Evolutionary conservation across 2,329 filamentous ascomycete genomes (phyloP).

Genomic region (Orbilia ellipsospora): DNA sequence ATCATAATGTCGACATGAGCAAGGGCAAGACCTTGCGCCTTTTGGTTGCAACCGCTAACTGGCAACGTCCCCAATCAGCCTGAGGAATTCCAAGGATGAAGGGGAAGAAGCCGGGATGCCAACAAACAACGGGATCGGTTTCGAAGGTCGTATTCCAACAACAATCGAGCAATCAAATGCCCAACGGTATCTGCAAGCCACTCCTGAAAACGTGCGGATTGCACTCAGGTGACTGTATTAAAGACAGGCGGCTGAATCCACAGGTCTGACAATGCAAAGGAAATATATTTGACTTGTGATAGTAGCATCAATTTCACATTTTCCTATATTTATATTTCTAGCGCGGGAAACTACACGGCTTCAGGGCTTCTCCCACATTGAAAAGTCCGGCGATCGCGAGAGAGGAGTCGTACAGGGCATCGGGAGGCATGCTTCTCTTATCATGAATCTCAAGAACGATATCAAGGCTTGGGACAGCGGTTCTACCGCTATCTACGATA

Average conservation of each 20-base stretch:
- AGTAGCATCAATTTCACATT: not conserved
- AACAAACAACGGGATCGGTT: conserved; percentile 15
- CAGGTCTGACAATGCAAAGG: no score
- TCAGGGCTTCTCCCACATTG: no score
- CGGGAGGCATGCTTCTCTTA: no score
- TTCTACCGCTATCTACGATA: no score
- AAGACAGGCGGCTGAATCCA: conserved; percentile 19
- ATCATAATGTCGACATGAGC: conserved; percentile 54
- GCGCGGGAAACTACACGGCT: no score
- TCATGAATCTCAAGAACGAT: no score
- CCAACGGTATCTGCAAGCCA: conserved; percentile 25
- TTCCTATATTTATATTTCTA: no score
- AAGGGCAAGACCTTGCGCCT: conserved; percentile 24
- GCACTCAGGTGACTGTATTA: conserved; percentile 22
- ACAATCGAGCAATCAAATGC: conserved; percentile 15
- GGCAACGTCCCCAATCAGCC: conserved; percentile 3
- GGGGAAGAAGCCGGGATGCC: conserved; percentile 7
- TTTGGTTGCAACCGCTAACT: conserved; percentile 25
- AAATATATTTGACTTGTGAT: not conserved
- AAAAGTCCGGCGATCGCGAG: no score
- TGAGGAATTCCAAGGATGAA: not conserved
- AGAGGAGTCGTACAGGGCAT: no score
- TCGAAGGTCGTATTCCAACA: conserved; percentile 4
- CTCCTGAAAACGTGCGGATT: conserved; percentile 26
- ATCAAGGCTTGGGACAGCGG: no score